phyloP scores from a whole-genome alignment of 108 stramenopile species.

The Conticribra guillardii region DNA sequence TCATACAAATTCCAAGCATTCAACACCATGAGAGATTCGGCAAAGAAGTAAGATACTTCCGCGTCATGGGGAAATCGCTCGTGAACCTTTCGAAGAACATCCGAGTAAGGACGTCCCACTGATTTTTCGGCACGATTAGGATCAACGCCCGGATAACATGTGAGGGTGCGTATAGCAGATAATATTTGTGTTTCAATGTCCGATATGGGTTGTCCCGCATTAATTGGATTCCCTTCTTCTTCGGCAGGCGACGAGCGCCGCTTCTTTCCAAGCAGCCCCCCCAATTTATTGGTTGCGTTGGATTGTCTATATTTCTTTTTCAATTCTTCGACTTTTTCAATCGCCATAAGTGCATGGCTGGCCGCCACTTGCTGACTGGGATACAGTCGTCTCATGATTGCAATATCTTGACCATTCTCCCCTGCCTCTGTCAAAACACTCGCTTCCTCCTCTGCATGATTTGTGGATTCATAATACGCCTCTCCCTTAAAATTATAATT shows the following conservation, averaged over 20 bases:
- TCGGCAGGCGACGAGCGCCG: background rate
- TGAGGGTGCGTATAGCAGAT: conserved; percentile 70
- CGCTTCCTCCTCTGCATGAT: conserved; percentile 68
- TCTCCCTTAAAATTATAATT: conserved; percentile 91
- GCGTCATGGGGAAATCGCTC: conserved; percentile 69
- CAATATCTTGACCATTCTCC: conserved; percentile 25
- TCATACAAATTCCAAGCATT: conserved; percentile 90
- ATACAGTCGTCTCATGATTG: conserved; percentile 62
- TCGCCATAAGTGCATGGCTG: conserved; percentile 65
- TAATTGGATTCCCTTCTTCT: background rate
- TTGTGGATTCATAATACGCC: conserved; percentile 81
- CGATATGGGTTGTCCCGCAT: conserved; percentile 44
- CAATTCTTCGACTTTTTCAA: conserved; percentile 73
- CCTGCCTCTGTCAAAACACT: conserved; percentile 19
- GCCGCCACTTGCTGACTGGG: conserved; percentile 83
- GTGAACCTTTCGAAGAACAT: conserved; percentile 69
- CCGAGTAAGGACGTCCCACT: conserved; percentile 77
- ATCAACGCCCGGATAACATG: conserved; percentile 70
- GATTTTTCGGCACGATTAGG: conserved; percentile 54
- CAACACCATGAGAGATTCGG: conserved; percentile 79
- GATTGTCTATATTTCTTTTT: conserved; percentile 44
- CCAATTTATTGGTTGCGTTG: conserved; percentile 1
- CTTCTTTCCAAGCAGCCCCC: conserved; percentile 31
- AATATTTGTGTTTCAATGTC: conserved; percentile 70
- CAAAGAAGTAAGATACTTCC: conserved; percentile 81